Conservation (phyloP, 1,139 yeast species). For the Tardiomyces blankii region DNA sequence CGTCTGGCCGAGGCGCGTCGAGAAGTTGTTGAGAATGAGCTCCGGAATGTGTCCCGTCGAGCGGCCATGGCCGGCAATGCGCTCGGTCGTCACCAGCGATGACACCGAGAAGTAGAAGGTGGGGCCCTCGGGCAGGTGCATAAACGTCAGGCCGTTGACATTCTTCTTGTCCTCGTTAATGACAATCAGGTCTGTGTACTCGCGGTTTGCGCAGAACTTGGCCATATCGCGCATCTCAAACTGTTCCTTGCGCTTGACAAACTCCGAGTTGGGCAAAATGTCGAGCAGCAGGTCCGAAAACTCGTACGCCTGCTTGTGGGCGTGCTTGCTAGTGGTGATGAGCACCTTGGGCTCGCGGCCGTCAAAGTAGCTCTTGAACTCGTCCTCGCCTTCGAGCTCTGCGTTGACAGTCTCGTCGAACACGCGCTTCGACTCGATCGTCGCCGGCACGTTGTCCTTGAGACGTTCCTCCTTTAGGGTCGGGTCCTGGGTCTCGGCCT, state of each 20-base stretch:
- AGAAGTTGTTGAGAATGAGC: slow-evolving; percentile 79
- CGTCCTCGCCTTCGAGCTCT: slow-evolving; percentile 77
- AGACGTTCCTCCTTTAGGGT: slow-evolving; percentile 71
- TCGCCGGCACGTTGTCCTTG: slow-evolving; percentile 69
- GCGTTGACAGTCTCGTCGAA: slow-evolving; percentile 77
- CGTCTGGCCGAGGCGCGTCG: slow-evolving; percentile 84
- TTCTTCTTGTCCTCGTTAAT: slow-evolving; percentile 88
- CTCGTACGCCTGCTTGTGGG: slow-evolving; percentile 78
- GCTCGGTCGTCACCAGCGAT: slow-evolving; percentile 66
- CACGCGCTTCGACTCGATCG: slow-evolving; percentile 80
- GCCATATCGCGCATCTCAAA: slow-evolving; percentile 82
- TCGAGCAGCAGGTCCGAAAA: slow-evolving; percentile 83
- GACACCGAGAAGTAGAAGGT: slow-evolving; percentile 81
- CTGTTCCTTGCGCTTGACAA: slow-evolving; percentile 78
- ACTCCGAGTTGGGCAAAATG: slow-evolving; percentile 73
- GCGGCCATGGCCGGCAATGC: slow-evolving; percentile 77
- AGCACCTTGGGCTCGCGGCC: slow-evolving; percentile 69
- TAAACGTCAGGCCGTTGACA: slow-evolving; percentile 84
- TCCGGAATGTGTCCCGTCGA: slow-evolving; percentile 91
- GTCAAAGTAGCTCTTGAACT: slow-evolving; percentile 52
- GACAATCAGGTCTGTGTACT: slow-evolving; percentile 76
- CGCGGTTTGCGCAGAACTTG: slow-evolving; percentile 66
- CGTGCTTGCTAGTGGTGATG: slow-evolving; percentile 78
- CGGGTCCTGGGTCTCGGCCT: slow-evolving; percentile 75
- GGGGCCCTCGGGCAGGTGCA: slow-evolving; percentile 92